Conservation (phyloP, 75 land plant genomes). For the Cunninghamia lanceolata region DNA sequence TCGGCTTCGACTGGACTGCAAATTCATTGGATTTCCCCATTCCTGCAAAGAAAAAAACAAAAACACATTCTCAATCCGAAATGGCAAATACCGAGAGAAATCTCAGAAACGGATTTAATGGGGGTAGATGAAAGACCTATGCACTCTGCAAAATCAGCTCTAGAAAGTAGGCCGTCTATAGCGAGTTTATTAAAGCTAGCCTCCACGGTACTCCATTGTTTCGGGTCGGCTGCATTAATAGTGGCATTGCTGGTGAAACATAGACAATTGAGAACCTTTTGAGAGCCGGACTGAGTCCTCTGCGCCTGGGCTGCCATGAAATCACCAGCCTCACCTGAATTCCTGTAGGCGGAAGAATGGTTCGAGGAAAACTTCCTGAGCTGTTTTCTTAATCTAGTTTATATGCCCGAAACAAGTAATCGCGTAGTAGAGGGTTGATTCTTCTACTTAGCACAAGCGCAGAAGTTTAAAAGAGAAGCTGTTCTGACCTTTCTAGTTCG, state of each 20-base stretch:
- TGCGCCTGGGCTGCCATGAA: constrained; percentile 29
- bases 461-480: too few species aligned
- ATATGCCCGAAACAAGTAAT: too few species aligned
- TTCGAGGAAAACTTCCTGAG: constrained; percentile 47
- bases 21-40: constrained; percentile 89
- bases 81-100: too few species aligned
- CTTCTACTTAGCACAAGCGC: too few species aligned
- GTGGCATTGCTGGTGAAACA: constrained; percentile 66
- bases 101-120: too few species aligned
- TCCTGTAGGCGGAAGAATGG: constrained; percentile 14
- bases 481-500: too few species aligned
- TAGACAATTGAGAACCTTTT: constrained; percentile 71
- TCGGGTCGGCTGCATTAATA: constrained; percentile 29
- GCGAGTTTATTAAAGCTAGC: constrained; percentile 62
- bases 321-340: neutral
- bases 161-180: constrained; percentile 53
- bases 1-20: constrained; percentile 63
- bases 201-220: constrained; percentile 61
- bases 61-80: neutral
- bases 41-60: constrained; percentile 33
- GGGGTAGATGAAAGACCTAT: constrained; percentile 46
- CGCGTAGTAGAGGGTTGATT: too few species aligned
- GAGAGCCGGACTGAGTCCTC: constrained; percentile 67
- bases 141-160: constrained; percentile 86
- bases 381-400: too few species aligned